phyloP scores from a whole-genome alignment of 1,139 yeast genomes.

The Saccharomyces hybrid region DNA sequence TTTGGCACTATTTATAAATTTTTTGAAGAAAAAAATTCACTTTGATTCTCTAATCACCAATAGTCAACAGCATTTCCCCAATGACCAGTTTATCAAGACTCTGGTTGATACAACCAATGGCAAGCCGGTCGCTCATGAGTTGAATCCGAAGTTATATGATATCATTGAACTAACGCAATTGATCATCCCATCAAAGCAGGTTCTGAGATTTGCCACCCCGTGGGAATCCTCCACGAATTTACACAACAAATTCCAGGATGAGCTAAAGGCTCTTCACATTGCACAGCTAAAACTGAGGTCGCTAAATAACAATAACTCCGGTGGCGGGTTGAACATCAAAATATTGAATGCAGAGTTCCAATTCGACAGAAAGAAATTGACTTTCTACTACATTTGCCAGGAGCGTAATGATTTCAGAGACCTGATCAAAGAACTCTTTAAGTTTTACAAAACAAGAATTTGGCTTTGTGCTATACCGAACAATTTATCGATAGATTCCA shows the following conservation, averaged over 20 bases:
- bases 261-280: conserved; percentile 40
- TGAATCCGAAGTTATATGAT: conserved; percentile 32
- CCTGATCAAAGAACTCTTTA: conserved; percentile 82
- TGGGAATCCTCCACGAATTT: conserved; percentile 34
- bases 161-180: conserved; percentile 32
- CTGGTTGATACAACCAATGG: conserved; percentile 22
- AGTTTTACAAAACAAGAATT: conserved; percentile 89
- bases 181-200: conserved; percentile 52
- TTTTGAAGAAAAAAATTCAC: conserved; percentile 54
- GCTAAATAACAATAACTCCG: conserved; percentile 14
- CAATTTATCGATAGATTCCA: conserved; percentile 27
- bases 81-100: conserved; percentile 23
- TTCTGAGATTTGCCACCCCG: conserved; percentile 46
- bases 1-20: conserved; percentile 75
- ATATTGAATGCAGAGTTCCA: conserved; percentile 83
- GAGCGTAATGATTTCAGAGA: conserved; percentile 89
- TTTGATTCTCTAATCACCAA: conserved; percentile 32
- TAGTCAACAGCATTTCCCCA: conserved; percentile 27
- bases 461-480: conserved; percentile 87
- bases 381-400: conserved; percentile 68
- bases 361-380: conserved; percentile 87
- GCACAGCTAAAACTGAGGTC: conserved; percentile 33
- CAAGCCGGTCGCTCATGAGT: conserved; percentile 11
- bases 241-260: conserved; percentile 36
- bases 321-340: conserved; percentile 34